phyloP scores from a whole-genome alignment of 345 rosid species.

The Noccaea caerulescens region DNA sequence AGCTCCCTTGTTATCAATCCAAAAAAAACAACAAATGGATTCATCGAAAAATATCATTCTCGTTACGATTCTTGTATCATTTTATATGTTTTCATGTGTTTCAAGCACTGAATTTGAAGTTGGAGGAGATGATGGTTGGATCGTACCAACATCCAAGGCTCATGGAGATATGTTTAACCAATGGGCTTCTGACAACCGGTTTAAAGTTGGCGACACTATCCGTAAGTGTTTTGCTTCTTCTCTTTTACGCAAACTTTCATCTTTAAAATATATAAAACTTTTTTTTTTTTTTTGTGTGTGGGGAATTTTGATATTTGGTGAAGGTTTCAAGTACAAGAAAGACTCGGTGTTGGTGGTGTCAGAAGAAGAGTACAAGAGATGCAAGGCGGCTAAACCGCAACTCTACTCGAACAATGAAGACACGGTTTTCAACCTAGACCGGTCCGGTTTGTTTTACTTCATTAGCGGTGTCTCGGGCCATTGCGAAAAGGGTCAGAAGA shows the following conservation, averaged over 20 bases:
- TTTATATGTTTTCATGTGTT: constrained; percentile 35
- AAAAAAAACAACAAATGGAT: constrained; percentile 39
- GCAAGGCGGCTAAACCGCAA: constrained; percentile 53
- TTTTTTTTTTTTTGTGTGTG: not conserved
- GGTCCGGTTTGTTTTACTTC: constrained; percentile 65
- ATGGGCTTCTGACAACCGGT: constrained; percentile 83
- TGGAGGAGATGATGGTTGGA: constrained; percentile 74
- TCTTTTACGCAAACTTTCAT: not conserved
- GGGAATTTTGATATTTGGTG: constrained; percentile 7
- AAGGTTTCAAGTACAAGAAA: constrained; percentile 60
- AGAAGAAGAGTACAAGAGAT: constrained; percentile 67
- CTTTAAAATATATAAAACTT: not conserved
- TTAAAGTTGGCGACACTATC: constrained; percentile 62
- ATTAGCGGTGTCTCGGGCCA: constrained; percentile 67
- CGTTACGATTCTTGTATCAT: constrained; percentile 15
- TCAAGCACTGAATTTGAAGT: constrained; percentile 56
- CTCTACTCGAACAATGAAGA: constrained; percentile 65
- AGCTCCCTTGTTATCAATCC: constrained; percentile 39
- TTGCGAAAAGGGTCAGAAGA: constrained; percentile 64
- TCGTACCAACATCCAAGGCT: constrained; percentile 54
- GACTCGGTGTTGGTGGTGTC: constrained; percentile 63
- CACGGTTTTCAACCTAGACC: constrained; percentile 49
- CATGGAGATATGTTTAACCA: constrained; percentile 58
- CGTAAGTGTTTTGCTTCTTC: constrained; percentile 49
- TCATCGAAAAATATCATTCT: constrained; percentile 23